Percentiles rank a stretch among this genome's conserved stretches.
These are phyloP conservation scores for Aspergillus sp. DNA, from an alignment of 2,329 filamentous ascomycete genomes.

Conservation along the genomic window DNA sequence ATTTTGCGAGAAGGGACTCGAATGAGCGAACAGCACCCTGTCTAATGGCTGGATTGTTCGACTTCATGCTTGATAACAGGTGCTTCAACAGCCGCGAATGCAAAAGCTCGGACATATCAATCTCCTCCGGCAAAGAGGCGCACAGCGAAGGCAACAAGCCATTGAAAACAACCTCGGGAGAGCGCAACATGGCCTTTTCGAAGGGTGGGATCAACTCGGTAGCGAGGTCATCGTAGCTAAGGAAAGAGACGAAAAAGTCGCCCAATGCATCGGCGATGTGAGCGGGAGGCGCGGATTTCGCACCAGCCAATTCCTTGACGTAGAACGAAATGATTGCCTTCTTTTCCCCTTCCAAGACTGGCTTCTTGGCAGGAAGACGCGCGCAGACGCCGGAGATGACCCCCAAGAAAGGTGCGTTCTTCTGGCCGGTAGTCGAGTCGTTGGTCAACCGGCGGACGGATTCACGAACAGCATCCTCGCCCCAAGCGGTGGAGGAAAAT, in stretches of 20 bases:
- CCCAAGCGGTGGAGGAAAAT: conserved; percentile 61
- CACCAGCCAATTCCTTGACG: conserved; percentile 79
- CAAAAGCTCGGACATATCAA: conserved; percentile 78
- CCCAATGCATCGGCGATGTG: conserved; percentile 72
- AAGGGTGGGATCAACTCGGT: conserved; percentile 76
- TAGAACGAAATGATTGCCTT: conserved; percentile 79
- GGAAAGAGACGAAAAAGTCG: conserved; percentile 81
- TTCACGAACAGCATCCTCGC: conserved; percentile 62
- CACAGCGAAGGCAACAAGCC: conserved; percentile 76
- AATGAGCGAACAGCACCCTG: conserved; percentile 76
- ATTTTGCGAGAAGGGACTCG: conserved; percentile 65
- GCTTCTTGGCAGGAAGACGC: conserved; percentile 65
- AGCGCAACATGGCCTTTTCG: conserved; percentile 84
- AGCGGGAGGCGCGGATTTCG: conserved; percentile 67
- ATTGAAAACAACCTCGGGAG: conserved; percentile 84
- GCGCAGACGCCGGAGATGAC: conserved; percentile 84
- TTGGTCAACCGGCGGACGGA: conserved; percentile 68
- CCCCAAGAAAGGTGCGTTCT: conserved; percentile 76
- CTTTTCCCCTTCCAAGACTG: conserved; percentile 67
- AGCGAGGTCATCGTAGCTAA: conserved; percentile 71
- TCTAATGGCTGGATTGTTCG: conserved; percentile 77
- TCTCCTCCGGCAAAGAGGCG: conserved; percentile 64
- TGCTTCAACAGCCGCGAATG: conserved; percentile 77
- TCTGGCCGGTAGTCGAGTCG: conserved; percentile 66
- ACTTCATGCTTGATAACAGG: conserved; percentile 86